Evolutionary conservation across 2,329 filamentous ascomycete species (phyloP), one percentile per base, ranked within the genome.

Genomic region (Epichloe glyceriae): DNA sequence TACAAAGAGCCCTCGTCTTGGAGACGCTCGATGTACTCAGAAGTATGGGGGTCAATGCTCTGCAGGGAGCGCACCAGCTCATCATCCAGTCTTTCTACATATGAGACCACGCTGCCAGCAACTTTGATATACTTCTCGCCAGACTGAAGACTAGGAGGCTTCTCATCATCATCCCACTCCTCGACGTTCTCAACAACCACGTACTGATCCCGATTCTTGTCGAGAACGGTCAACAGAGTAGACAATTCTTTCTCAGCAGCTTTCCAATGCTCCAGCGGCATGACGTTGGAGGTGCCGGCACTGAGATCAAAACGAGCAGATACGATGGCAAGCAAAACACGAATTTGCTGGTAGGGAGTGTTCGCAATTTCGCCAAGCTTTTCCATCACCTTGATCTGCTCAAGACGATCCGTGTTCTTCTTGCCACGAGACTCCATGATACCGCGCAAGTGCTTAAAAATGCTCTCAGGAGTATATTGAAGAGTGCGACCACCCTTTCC

Each of bases 131-230:
- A 79, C 66, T 80, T 85, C 67, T 95, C 83, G 55, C 82, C 87
- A 20, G 77, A 69, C 52, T 79, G 80, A 58, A 91, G 74, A 34
- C 76, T 76, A 14, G 93, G 93, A 40, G 83, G 79, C 75, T 96
- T 97, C 61, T 98, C 94, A 59, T 98, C 94, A 62, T 98, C 93
- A 60, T 98, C 93, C 93, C 93, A 97, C 70, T 98, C 93, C 66
- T 98, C 93, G 20, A 88, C 93, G 58, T 80, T 83, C 72, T 98
- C 93, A 22, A 93, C 76, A 46, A 98, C 88, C 48, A 97, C 76
- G 64, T 91, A 86, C 4, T 30, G 30, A 56, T 93, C 82, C 54
- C 77, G 76, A 71, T 88, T 88, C 54, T 78, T 70, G 67, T 95
- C 88, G 40, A 98, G 82, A 17, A 89, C 82, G 54, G 82, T 73